Conservation (phyloP, 495 filamentous ascomycete species). For the Penicillium subrubescens region DNA sequence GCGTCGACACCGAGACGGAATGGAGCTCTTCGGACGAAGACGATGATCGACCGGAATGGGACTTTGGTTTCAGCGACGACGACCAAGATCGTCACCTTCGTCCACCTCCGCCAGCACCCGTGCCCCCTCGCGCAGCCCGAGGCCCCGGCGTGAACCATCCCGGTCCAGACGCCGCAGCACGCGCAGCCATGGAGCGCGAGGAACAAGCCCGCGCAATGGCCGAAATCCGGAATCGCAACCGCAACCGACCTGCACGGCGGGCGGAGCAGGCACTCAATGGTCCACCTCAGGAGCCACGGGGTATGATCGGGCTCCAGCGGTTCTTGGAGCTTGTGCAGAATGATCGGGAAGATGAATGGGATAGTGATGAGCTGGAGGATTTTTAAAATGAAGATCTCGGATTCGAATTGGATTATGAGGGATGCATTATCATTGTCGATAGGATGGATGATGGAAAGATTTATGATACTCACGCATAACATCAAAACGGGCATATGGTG, state of each 20-base stretch:
- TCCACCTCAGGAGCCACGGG: slow-evolving; percentile 1
- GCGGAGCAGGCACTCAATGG: background rate
- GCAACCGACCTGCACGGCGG: slow-evolving; percentile 20
- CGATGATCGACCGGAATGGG: slow-evolving; percentile 13
- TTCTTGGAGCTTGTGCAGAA: slow-evolving; percentile 57
- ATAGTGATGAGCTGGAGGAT: slow-evolving; percentile 60
- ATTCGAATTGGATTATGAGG: background rate
- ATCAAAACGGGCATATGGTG: background rate
- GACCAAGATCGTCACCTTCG: slow-evolving; percentile 31
- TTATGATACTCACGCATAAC: slow-evolving; percentile 1
- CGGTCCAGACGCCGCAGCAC: slow-evolving; percentile 41
- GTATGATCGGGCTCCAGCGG: slow-evolving; percentile 46
- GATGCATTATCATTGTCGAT: background rate
- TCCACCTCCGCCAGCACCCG: slow-evolving; percentile 49
- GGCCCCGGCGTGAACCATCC: slow-evolving; percentile 27
- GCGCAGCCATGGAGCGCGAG: slow-evolving; percentile 45
- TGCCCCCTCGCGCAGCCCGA: slow-evolving; percentile 36
- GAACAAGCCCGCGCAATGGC: slow-evolving; percentile 50
- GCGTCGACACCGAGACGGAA: slow-evolving; percentile 21
- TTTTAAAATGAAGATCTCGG: slow-evolving; percentile 22
- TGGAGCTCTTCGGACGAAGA: slow-evolving; percentile 25
- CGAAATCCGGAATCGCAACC: slow-evolving; percentile 38
- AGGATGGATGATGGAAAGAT: background rate
- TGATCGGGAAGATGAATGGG: slow-evolving; percentile 66
- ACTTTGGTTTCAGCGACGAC: slow-evolving; percentile 19